Conservation (phyloP, 2,329 filamentous ascomycete species). For the Colletotrichum caudatum region DNA sequence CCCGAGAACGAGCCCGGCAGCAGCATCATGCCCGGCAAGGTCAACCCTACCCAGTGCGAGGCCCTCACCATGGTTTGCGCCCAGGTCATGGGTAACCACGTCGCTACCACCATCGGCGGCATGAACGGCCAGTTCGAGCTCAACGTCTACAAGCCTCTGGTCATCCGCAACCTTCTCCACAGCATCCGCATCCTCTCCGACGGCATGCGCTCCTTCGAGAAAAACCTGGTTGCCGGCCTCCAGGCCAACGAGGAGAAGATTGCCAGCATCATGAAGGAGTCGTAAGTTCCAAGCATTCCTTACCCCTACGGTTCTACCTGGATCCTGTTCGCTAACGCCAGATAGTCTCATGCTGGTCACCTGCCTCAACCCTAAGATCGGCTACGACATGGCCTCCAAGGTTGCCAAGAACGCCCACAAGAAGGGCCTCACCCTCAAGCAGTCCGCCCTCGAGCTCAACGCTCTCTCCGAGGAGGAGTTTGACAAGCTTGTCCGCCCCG, state of each 20-base stretch:
- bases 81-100: conserved; percentile 98
- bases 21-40: conserved; percentile 99
- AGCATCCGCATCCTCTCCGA: conserved; percentile 89
- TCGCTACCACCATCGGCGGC: conserved; percentile 91
- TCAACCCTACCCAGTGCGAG: conserved; percentile 99
- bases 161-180: conserved; percentile 96
- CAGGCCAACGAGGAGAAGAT: conserved; percentile 96
- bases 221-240: conserved; percentile 88
- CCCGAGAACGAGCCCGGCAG: conserved; percentile 98
- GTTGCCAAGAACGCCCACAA: conserved; percentile 99
- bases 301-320: neutral
- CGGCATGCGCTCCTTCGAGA: conserved; percentile 94
- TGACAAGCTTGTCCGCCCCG: conserved; percentile 87
- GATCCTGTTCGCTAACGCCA: conserved; percentile 42
- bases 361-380: conserved; percentile 96
- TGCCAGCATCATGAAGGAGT: conserved; percentile 89
- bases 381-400: conserved; percentile 97
- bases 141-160: conserved; percentile 97
- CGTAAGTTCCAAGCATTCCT: conserved; percentile 66
- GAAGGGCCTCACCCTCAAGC: conserved; percentile 93
- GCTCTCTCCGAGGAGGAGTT: conserved; percentile 91
- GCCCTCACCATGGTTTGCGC: conserved; percentile 97
- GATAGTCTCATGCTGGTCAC: conserved; percentile 96
- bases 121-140: conserved; percentile 99
- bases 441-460: conserved; percentile 93